Evolutionary conservation across 2,329 filamentous ascomycete species (phyloP), one percentile per base, ranked within the genome.

Genomic region (Monilinia vaccinii-corymbosi): DNA sequence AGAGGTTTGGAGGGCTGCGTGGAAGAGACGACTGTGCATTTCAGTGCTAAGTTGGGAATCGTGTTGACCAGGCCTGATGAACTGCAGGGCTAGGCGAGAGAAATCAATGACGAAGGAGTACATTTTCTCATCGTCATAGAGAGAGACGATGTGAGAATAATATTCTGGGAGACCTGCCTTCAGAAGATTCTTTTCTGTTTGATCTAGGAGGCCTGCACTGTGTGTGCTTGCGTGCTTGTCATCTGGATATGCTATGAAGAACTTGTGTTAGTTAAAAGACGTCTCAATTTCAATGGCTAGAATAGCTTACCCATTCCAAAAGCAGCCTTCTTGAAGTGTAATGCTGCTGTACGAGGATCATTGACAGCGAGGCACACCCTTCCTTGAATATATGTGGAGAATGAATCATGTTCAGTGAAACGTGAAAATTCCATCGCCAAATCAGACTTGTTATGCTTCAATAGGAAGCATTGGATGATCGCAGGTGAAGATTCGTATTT

Each of bases 31-130:
- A 65, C 85, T 87, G 23, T 95, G 84, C 68, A 97, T 83, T 62
- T 95, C 89, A 1, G 81, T 82, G 62, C 82, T 81, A 61, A 83
- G 76, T 34, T 67, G 59, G 14, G 60, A 38, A 47, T 67, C 60
- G 2, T 60, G 40, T 44, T 45, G 32, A 4, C 23, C 56, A 25
- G 60, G 45, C 48, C 61, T 65, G 42, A 70, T 60, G 63, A 89
- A 87, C 68, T 90, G 85, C 46, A 95, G 77, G 7, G 89, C 86
- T 28, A 92, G 77, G 44, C 84, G 82, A 44, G 89, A 86, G 76
- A 96, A 97, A 65, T 96, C 89, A 7, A 91, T 82, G 45, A 95
- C 89, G 68, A 88, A 89, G 1, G 89, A 88, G 72, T 89, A 89
- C 0, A 87, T 85, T 66, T 86, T 88, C 47, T 84, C 81, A 66